Evolutionary conservation across 306 rosid species (phyloP).

Genomic region (Begonia masoniana): DNA sequence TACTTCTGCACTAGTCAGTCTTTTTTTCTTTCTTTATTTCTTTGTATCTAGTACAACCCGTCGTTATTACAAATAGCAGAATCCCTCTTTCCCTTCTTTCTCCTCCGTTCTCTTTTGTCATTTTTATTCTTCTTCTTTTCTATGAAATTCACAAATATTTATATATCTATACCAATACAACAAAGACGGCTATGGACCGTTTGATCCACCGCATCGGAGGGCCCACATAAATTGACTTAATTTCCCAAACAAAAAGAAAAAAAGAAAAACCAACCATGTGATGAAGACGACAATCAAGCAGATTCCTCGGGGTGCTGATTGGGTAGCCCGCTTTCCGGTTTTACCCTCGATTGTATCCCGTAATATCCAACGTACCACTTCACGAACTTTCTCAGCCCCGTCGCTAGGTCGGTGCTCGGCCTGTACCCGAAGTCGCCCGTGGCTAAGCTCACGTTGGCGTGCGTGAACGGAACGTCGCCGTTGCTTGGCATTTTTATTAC

Average conservation of each 20-base stretch:
- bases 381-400: constrained; percentile 72
- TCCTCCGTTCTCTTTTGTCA: too few species aligned
- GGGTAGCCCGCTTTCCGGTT: constrained; percentile 24
- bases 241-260: not conserved
- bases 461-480: constrained; percentile 89
- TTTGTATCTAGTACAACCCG: too few species aligned
- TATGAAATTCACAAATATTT: not conserved
- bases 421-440: constrained; percentile 50
- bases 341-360: constrained; percentile 50
- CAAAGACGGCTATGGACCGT: constrained; percentile 12
- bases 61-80: too few species aligned
- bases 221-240: constrained; percentile 10
- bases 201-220: constrained; percentile 17
- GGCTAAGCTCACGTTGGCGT: constrained; percentile 75
- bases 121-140: too few species aligned
- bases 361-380: constrained; percentile 86
- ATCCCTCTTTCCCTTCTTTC: too few species aligned
- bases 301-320: constrained; percentile 37
- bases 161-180: constrained; percentile 29
- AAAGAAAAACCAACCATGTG: constrained; percentile 10
- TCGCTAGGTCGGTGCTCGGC: constrained; percentile 59
- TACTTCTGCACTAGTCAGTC: too few species aligned
- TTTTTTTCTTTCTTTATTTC: too few species aligned
- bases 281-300: constrained; percentile 27
- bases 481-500: constrained; percentile 72